Base-by-base conservation (phyloP, 1,284 basidiomycete genomes). In the Phellopilus nigrolimitatus region DNA sequence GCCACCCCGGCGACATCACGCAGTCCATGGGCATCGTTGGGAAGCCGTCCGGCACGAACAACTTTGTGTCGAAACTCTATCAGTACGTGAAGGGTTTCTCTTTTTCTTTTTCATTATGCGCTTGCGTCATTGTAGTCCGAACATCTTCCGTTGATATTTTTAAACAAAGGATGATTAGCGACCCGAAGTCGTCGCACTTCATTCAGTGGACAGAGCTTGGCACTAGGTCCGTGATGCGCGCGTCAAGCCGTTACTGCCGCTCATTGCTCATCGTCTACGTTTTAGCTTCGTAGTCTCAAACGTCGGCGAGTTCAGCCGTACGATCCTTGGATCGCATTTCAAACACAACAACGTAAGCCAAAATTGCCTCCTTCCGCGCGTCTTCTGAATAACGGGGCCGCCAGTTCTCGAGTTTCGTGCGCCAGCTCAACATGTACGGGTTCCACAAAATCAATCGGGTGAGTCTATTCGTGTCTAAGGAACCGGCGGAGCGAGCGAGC, bases 351-450 rank as follows among this genome's bases (percentile, higher is more conserved):
- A 89, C 64, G 86, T 86, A 57, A 57, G 80, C 40, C 48, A 21
- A 27, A 25, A 49, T 48, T 51, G 39, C 46, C 51, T 41, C 22
- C 36, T 19, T 17, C 36, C 36, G 41, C 51, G 44, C 59, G 47
- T 47, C 33, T 33, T 27, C 21, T 25, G 33, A 12, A 49, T 42
- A 45, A 42, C 37, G 28, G 12, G 39, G 24, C 40, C 10, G 43
- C 21, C 60, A 93, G 86, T 93, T 92, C 66, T 90, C 88, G 22
- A 88, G 84, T 61, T 93, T 93, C 65, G 89, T 93, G 45, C 82
- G 90, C 48, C 91, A 93, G 64, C 76, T 93, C 48, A 93, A 93
- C 70, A 93, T 93, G 90, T 91, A 90, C 59, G 88, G 86, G 46
- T 88, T 88, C 66, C 86, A 88, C 68, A 89, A 89, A 69, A 88